phyloP scores from a whole-genome alignment of 345 rosid species.

The Gynandropsis gynandra region DNA sequence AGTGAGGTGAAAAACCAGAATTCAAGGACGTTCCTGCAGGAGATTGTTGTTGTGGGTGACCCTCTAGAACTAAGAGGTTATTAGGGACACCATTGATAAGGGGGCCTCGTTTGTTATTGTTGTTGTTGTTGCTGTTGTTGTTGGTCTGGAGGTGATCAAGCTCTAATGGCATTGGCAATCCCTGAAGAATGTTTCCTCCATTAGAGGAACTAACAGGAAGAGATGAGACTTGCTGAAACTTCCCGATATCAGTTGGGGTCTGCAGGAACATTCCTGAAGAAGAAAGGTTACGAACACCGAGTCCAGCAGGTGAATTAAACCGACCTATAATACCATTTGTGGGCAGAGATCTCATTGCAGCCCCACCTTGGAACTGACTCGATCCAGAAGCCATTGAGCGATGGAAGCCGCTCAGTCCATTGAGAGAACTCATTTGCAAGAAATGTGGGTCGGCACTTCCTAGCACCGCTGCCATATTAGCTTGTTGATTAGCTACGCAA shows the following conservation, averaged over 20 bases:
- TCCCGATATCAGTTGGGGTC: conserved; percentile 28
- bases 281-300: conserved; percentile 55
- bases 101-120: conserved; percentile 31
- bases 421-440: conserved; percentile 47
- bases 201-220: conserved; percentile 32
- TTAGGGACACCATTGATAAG: conserved; percentile 30
- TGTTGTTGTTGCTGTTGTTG: conserved; percentile 28
- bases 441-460: conserved; percentile 50
- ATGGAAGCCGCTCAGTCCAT: conserved; percentile 44
- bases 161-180: conserved; percentile 61
- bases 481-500: conserved; percentile 56
- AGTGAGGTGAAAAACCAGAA: conserved; percentile 30
- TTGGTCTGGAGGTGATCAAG: conserved; percentile 52
- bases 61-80: conserved; percentile 42
- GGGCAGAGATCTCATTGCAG: conserved; percentile 46
- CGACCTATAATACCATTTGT: conserved; percentile 58
- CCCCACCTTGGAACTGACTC: conserved; percentile 43
- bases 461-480: conserved; percentile 47
- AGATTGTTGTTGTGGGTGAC: conserved; percentile 35
- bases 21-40: conserved; percentile 26
- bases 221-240: conserved; percentile 40
- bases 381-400: conserved; percentile 35
- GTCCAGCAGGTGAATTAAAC: conserved; percentile 52
- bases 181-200: conserved; percentile 52
- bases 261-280: conserved; percentile 48